Conservation (phyloP, 2,329 filamentous ascomycete species). For the Eutypella sp. region DNA sequence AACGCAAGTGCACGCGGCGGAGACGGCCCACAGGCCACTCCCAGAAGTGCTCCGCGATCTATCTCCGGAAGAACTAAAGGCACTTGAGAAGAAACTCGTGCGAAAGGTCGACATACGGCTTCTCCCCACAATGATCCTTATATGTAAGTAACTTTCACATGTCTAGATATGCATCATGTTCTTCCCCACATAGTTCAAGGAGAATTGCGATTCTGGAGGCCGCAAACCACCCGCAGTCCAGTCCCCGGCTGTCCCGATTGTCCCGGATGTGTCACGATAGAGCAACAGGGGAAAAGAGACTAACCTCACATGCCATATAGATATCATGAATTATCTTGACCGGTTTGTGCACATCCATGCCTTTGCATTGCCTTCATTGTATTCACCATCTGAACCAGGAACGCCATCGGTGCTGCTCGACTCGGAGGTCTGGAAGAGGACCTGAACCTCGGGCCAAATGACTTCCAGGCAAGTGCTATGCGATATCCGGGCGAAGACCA, state of each 20-base stretch:
- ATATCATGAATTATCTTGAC: conserved; percentile 64
- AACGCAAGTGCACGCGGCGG: background rate
- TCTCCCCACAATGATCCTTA: conserved; percentile 4
- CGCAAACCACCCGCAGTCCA: no score
- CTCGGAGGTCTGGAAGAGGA: conserved; percentile 37
- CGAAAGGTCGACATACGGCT: conserved; percentile 4
- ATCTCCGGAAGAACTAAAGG: conserved; percentile 1
- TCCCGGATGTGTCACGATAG: no score
- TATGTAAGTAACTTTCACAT: background rate
- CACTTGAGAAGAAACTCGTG: conserved; percentile 4
- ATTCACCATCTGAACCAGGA: conserved; percentile 22
- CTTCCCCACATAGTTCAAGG: background rate
- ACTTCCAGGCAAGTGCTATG: conserved; percentile 22
- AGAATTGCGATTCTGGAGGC: background rate
- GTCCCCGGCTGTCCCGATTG: no score
- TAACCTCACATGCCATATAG: conserved; percentile 25
- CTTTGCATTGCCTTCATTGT: no score
- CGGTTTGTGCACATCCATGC: conserved; percentile 16
- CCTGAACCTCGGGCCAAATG: conserved; percentile 15
- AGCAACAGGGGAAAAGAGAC: background rate
- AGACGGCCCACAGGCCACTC: background rate
- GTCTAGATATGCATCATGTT: background rate
- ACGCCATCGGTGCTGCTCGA: conserved; percentile 47
- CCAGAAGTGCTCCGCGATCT: background rate
- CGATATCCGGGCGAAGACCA: background rate